Conservation (phyloP, 768 basidiomycete genomes). For the Rhizopogon salebrosus region DNA sequence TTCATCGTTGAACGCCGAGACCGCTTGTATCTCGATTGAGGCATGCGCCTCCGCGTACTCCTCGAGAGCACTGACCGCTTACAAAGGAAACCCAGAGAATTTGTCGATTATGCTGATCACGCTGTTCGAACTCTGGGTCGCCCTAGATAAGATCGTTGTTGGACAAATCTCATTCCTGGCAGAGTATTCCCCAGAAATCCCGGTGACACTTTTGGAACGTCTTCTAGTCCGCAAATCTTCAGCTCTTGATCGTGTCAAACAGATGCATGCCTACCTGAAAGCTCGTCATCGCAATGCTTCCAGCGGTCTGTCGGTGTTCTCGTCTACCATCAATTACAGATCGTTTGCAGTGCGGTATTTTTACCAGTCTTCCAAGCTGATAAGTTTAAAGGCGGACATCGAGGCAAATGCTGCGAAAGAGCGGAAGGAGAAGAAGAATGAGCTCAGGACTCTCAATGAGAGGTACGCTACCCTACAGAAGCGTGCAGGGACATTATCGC, state of each 20-base stretch:
- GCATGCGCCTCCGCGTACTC: slow-evolving; percentile 24
- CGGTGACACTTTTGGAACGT: slow-evolving; percentile 16
- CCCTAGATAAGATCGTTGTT: slow-evolving; percentile 23
- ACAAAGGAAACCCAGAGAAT: slow-evolving; percentile 32
- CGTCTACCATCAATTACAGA: slow-evolving; percentile 3
- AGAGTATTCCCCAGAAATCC: slow-evolving; percentile 30
- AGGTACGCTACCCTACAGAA: background rate
- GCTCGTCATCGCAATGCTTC: slow-evolving; percentile 19
- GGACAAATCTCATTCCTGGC: slow-evolving; percentile 19
- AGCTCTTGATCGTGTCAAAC: slow-evolving; percentile 22
- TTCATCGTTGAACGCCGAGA: background rate
- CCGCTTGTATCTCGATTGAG: slow-evolving; percentile 16
- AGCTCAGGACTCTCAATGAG: slow-evolving; percentile 10
- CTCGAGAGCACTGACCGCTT: slow-evolving; percentile 17
- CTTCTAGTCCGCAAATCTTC: slow-evolving; percentile 25
- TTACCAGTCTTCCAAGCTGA: slow-evolving; percentile 14
- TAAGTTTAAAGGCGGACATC: slow-evolving; percentile 24
- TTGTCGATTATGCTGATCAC: slow-evolving; percentile 39
- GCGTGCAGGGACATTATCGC: background rate
- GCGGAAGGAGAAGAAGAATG: slow-evolving; percentile 15
- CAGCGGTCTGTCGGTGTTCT: slow-evolving; percentile 30
- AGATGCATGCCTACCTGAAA: slow-evolving; percentile 26
- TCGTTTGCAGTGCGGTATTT: slow-evolving; percentile 36
- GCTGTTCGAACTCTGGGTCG: slow-evolving; percentile 32
- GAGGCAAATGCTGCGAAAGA: slow-evolving; percentile 18